These are phyloP conservation scores for Fraxinus dipetala DNA, from an alignment of 305 asterid genomes.

Conservation along the genomic window DNA sequence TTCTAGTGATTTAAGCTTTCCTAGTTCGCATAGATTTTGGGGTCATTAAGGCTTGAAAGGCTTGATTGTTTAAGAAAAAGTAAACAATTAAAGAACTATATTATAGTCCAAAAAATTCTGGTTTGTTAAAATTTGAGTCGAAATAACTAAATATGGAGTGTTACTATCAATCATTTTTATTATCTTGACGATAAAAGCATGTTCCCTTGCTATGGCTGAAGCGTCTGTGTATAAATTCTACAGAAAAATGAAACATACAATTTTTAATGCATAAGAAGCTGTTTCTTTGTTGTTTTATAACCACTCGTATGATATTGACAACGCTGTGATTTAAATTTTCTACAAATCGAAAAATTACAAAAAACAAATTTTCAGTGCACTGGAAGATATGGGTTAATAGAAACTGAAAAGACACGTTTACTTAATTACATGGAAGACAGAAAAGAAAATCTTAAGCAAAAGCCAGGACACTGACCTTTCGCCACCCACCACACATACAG, in stretches of 20 bases:
- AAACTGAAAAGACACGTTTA: background rate
- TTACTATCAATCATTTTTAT: background rate
- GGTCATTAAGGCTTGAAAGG: background rate
- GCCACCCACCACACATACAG: constrained; percentile 83
- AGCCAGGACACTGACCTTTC: constrained; percentile 56
- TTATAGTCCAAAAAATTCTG: background rate
- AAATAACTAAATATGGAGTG: background rate
- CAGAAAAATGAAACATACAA: background rate
- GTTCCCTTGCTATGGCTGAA: background rate
- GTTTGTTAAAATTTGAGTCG: background rate
- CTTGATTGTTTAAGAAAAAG: background rate
- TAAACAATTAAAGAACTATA: background rate
- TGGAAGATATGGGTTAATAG: background rate
- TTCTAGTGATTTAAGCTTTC: background rate
- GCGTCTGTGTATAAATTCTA: background rate
- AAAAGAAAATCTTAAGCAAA: background rate
- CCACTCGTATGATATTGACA: background rate
- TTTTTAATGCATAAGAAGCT: background rate
- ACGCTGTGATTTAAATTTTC: background rate
- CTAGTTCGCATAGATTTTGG: background rate
- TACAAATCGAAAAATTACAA: background rate
- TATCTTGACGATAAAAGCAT: background rate
- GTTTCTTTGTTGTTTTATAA: background rate
- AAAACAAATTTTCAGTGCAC: background rate
- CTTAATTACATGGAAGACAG: background rate